These are phyloP conservation scores for Eucalyptus grandis DNA, from an alignment of 345 rosid species.

Conservation along the genomic window DNA sequence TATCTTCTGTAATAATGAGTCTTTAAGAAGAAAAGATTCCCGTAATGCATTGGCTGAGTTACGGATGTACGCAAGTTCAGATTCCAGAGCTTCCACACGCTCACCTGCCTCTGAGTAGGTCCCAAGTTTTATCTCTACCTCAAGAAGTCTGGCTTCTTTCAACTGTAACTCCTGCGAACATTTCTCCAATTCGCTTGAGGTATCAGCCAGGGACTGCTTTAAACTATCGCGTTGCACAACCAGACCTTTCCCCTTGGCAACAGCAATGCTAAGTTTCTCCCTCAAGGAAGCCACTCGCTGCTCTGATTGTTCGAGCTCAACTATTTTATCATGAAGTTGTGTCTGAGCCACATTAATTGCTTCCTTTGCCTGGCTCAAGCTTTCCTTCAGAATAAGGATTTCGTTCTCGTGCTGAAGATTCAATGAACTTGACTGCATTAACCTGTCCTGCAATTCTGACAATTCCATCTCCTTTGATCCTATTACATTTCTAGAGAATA, in stretches of 20 bases:
- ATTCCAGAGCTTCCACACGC: constrained; percentile 87
- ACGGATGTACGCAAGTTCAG: constrained; percentile 97
- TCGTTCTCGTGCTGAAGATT: constrained; percentile 54
- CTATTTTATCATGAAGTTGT: constrained; percentile 43
- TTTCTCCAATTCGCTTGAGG: constrained; percentile 64
- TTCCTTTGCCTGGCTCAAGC: constrained; percentile 39
- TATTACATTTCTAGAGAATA: constrained; percentile 18
- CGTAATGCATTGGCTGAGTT: constrained; percentile 90
- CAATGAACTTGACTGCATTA: constrained; percentile 19
- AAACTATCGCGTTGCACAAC: constrained; percentile 74
- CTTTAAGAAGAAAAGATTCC: constrained; percentile 94
- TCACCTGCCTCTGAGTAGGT: constrained; percentile 79
- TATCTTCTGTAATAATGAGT: constrained; percentile 84
- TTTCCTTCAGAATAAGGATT: constrained; percentile 38
- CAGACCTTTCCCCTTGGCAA: constrained; percentile 91
- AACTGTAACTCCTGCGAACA: constrained; percentile 60
- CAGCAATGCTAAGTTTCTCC: constrained; percentile 97
- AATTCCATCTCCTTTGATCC: constrained; percentile 34
- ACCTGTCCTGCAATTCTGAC: constrained; percentile 35
- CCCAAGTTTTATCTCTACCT: constrained; percentile 66
- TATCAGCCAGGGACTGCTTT: constrained; percentile 65
- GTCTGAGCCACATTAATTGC: constrained; percentile 26
- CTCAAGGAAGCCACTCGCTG: constrained; percentile 70
- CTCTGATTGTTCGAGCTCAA: constrained; percentile 78
- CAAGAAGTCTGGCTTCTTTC: constrained; percentile 61